Percentiles rank a stretch among this genome's conserved stretches.
Conservation (phyloP, 179 eudicot genomes). For the Gypsophila paniculata region DNA sequence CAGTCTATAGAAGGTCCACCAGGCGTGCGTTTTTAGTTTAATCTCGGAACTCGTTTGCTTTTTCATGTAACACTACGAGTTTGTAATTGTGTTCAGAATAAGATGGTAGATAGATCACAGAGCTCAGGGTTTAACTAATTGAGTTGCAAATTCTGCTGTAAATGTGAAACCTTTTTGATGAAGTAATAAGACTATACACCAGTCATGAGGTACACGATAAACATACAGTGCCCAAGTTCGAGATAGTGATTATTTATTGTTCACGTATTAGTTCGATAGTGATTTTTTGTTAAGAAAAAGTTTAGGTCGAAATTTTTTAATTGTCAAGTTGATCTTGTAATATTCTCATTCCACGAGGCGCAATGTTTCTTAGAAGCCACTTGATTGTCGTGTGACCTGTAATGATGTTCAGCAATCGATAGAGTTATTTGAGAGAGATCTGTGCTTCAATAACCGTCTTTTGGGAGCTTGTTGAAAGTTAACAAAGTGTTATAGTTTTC, state of each 20-base stretch:
- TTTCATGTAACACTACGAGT: neutral
- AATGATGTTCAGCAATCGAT: constrained; percentile 9
- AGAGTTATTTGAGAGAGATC: neutral
- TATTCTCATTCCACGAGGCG: neutral
- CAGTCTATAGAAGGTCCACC: constrained; percentile 34
- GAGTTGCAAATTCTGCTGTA: neutral
- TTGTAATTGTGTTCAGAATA: constrained; percentile 21
- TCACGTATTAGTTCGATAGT: too few species aligned
- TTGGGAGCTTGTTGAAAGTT: too few species aligned
- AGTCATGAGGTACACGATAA: neutral
- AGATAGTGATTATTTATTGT: too few species aligned
- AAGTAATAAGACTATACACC: neutral
- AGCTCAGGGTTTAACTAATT: neutral
- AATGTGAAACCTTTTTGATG: neutral
- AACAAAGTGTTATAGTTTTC: too few species aligned
- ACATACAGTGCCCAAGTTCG: too few species aligned
- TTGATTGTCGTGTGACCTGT: constrained; percentile 10
- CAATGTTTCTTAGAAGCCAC: constrained; percentile 9
- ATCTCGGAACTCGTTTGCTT: constrained; percentile 2
- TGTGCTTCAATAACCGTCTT: neutral
- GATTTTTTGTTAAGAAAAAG: too few species aligned
- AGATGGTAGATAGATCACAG: constrained; percentile 14
- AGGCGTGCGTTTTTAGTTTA: constrained; percentile 11
- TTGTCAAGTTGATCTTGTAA: neutral
- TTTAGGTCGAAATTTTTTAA: too few species aligned